phyloP scores from a whole-genome alignment of 345 rosid genomes.

The Pistacia vera region DNA sequence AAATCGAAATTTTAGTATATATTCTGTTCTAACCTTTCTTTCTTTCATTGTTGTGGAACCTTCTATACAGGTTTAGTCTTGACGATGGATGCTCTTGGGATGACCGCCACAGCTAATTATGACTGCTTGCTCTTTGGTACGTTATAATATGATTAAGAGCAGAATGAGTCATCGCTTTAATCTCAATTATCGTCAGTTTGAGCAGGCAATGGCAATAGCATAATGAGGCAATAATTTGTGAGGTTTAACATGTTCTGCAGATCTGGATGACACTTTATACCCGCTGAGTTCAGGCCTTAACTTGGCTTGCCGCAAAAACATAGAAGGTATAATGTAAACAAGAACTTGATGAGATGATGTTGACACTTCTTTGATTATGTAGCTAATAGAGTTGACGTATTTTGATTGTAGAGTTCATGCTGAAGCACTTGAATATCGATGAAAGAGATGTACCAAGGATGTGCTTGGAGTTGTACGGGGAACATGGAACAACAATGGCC shows the following conservation, averaged over 20 bases:
- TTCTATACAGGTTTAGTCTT: slow-evolving; percentile 30
- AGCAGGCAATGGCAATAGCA: neutral
- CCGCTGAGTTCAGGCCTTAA: slow-evolving; percentile 77
- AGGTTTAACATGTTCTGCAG: slow-evolving; percentile 36
- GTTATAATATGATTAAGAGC: neutral
- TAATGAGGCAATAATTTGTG: slow-evolving; percentile 2
- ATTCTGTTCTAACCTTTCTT: neutral
- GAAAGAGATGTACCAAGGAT: slow-evolving; percentile 82
- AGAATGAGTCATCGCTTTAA: neutral
- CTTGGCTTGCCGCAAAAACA: slow-evolving; percentile 83
- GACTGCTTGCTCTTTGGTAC: slow-evolving; percentile 90
- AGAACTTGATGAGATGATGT: neutral
- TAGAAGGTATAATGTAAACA: slow-evolving; percentile 53
- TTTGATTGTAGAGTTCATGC: slow-evolving; percentile 68
- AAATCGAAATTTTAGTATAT: too few relatives aligned
- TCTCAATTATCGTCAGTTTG: neutral
- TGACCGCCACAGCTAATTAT: slow-evolving; percentile 41
- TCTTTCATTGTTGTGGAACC: neutral
- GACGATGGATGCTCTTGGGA: slow-evolving; percentile 59
- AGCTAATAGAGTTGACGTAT: neutral
- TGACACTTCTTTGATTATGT: neutral
- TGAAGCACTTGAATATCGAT: slow-evolving; percentile 61
- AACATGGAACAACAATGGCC: slow-evolving; percentile 97
- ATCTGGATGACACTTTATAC: slow-evolving; percentile 88
- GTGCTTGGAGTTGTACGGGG: slow-evolving; percentile 86